Base-by-base conservation (phyloP, 495 filamentous ascomycete genomes). In the Articulospora tetracladia region DNA sequence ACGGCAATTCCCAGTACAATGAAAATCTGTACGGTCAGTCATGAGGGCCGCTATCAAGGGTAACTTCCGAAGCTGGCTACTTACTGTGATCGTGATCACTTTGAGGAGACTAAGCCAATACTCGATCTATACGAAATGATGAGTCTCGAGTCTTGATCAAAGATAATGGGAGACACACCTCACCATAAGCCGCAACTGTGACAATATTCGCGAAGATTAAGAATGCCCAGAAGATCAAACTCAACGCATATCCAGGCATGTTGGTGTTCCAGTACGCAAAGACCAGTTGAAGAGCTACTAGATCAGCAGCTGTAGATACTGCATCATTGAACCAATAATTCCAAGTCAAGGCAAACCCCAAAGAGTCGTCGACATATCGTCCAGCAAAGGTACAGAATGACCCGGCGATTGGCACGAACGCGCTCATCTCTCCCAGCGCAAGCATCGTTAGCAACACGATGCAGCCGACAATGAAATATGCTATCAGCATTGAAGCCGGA, bases 371-470 rank as follows among this genome's bases (percentile, higher is more conserved):
- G 52, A 91, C 81, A 60, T 89, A 87, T 50, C 89, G 78, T 34
- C 86, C 79, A 32, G 86, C 86, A 65, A 89, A 92, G n/a, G 86
- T 75, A 27, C 88, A 88, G 66, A 92, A 89, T 3, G 85, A 83
- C 53, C 90, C 90, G 1, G 88, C 82, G 36, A 91, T 79, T 1
- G 89, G 90, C 15, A 91, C 77, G 63, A 81, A 90, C 27, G 87
- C 84, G 1, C 86, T 81, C 85, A 91, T 87, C 73, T 92, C 88
- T 23, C 86, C 87, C 12, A 82, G 67, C 46, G 70, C 71, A 6
- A 76, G 73, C 77, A 81, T 83, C 46, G 81, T 78, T 32, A 72
- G 69, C 20, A 77, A 54, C 34, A 81, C 59, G 68, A 79, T 79
- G 58, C 69, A 48, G 17, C 80, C 79, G 64, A 81, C 75, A 59